These are phyloP conservation scores for Tricholoma flavovirens DNA, from an alignment of 768 basidiomycete species.

Conservation along the genomic window DNA sequence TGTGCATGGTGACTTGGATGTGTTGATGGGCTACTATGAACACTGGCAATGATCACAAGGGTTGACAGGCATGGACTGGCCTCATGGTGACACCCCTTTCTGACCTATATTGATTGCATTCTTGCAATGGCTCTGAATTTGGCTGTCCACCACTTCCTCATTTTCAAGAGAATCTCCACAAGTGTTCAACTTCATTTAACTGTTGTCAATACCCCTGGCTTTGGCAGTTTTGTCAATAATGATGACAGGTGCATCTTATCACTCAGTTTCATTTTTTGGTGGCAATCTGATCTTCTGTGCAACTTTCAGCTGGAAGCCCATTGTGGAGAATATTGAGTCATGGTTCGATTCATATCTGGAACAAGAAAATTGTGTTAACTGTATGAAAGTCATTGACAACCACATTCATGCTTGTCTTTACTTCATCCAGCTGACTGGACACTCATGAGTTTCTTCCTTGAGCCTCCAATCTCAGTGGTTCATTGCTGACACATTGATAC, in stretches of 20 bases:
- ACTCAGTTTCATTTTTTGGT: conserved; percentile 7
- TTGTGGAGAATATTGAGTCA: conserved; percentile 96
- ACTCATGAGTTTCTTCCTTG: conserved; percentile 81
- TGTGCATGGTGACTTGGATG: not conserved
- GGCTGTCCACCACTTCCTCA: too few species aligned
- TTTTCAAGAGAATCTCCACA: too few species aligned
- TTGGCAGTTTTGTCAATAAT: conserved; percentile 99
- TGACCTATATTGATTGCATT: too few species aligned
- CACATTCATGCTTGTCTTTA: conserved; percentile 98
- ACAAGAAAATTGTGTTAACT: conserved; percentile 97
- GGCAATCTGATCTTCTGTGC: conserved; percentile 15
- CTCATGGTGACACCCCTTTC: too few species aligned
- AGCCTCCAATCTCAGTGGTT: not conserved
- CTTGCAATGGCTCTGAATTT: too few species aligned
- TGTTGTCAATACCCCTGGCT: conserved; percentile 98
- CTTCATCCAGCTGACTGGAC: conserved; percentile 98
- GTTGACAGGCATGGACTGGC: too few species aligned
- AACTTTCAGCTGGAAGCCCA: conserved; percentile 88
- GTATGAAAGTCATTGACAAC: conserved; percentile 91
- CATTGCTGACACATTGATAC: conserved; percentile 7
- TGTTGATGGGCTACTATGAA: not conserved
- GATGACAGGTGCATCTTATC: conserved; percentile 73
- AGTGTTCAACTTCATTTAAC: conserved; percentile 93
- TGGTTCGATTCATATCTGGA: conserved; percentile 97
- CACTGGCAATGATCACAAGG: not conserved